Conservation (phyloP, 495 filamentous ascomycete species). For the Penicillium mononematosum region DNA sequence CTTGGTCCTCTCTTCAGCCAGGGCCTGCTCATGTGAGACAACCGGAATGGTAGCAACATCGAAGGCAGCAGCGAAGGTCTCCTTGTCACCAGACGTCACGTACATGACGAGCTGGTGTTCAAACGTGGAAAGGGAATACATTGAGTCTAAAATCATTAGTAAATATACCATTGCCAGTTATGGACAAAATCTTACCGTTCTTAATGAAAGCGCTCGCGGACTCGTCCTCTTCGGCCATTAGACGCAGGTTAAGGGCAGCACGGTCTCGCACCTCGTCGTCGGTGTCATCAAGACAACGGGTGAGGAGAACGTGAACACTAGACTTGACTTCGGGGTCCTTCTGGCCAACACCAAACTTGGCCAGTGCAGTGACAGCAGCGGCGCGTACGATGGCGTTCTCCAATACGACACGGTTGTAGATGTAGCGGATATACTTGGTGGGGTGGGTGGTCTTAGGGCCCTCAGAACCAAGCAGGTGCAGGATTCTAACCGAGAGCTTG, state of each 20-base stretch:
- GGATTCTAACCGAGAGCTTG: conserved; percentile 91
- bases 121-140: conserved; percentile 92
- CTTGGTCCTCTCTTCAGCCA: conserved; percentile 95
- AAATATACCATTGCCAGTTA: neutral
- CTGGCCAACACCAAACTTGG: conserved; percentile 96
- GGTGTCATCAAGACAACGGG: conserved; percentile 90
- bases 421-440: conserved; percentile 98
- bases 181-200: conserved; percentile 61
- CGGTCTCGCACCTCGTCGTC: conserved; percentile 98
- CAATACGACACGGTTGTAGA: conserved; percentile 97
- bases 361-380: conserved; percentile 90
- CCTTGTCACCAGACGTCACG: conserved; percentile 83
- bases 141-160: conserved; percentile 44
- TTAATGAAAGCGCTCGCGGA: conserved; percentile 82
- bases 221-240: conserved; percentile 86
- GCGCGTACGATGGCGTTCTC: conserved; percentile 96
- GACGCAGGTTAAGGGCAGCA: conserved; percentile 83
- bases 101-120: conserved; percentile 98
- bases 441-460: conserved; percentile 94
- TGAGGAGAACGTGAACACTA: conserved; percentile 88
- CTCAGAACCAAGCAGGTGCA: conserved; percentile 91
- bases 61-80: conserved; percentile 81
- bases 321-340: conserved; percentile 96
- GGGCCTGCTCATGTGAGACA: conserved; percentile 91
- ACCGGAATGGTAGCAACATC: conserved; percentile 89